Base-by-base conservation (phyloP, 371 early-diverging fungal genomes). In the Saksenaea oblongispora region DNA sequence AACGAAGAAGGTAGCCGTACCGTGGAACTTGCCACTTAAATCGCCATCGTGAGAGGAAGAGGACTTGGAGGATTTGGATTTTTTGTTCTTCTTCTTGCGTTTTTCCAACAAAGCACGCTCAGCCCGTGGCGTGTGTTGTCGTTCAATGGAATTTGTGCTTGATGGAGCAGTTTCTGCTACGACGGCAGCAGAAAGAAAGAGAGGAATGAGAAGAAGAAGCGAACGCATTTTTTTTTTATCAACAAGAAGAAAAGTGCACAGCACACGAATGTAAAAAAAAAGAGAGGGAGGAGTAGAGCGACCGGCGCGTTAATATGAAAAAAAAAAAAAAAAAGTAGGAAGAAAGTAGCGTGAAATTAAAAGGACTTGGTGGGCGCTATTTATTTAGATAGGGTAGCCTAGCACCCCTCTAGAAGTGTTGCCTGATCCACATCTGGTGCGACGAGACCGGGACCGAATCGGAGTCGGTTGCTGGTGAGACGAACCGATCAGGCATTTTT, bases 1-100 rank as follows among this genome's bases (percentile, higher is more conserved):
- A 56, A 59, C 58, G 39, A 76, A 76, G 60, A 56, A 75, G 18
- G 75, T 73, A 35, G 53, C 76, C 8, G 34, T 63, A 31, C 74
- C 74, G 56, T 56, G 47, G 61, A 58, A 73, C 7, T 28, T 58
- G 31, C 58, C 53, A 35, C 42, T 31, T 3, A 22, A 10, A 36
- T 24, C 54, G 28, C 35, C n/a, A n/a, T n/a, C n/a, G n/a, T n/a
- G n/a, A n/a, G n/a, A n/a, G n/a, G n/a, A n/a, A n/a, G n/a, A n/a
- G n/a, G n/a, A n/a, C n/a, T n/a, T n/a, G n/a, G n/a, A n/a, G n/a
- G n/a, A n/a, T n/a, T n/a, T n/a, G n/a, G n/a, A n/a, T 47, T 47
- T 47, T 22, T 47, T 47, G 15, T 11, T 39, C 5, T 11, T 11
- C 39, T 39, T 39, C 51, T 47, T 47, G 51, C 51, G 51, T 22